Evolutionary conservation across 768 basidiomycete genomes (phyloP), one percentile per base, ranked within the genome.

Genomic region (Kwoniella dejecticola): DNA sequence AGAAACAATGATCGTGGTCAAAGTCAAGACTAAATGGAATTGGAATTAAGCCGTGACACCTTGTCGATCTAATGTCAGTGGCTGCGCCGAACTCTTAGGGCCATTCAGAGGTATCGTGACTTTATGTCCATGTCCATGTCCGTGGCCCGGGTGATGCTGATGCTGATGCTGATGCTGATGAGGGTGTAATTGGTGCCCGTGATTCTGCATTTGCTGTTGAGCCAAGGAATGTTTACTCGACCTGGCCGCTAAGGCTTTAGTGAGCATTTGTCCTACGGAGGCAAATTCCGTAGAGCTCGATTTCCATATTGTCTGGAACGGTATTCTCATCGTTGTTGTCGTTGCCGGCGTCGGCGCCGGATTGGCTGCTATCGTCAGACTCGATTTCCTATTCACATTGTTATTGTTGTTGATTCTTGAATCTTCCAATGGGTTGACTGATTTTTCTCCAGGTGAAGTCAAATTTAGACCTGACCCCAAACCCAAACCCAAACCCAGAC

Each of bases 191-290:
- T n/a, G n/a, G n/a, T n/a, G n/a, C n/a, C n/a, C n/a, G n/a, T n/a
- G n/a, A n/a, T n/a, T n/a, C n/a, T n/a, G n/a, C n/a, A n/a, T n/a
- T n/a, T n/a, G n/a, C n/a, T n/a, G n/a, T n/a, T n/a, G 44, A 23
- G 15, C 13, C 29, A 30, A 29, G 13, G 46, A 48, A 48, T 42
- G 41, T 48, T 48, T 48, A 26, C 13, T 45, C 6, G 64, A 29
- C 52, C 71, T 48, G 17, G 72, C 66, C 4, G 67, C 64, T 24
- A 74, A 50, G 15, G 72, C 69, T 54, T 74, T 68, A 5, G 62
- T 62, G 19, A 74, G 45, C 17, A 65, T 38, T 11, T 70, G 63
- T 1, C 72, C 72, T 0, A 74, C 69, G 10, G 50, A 57, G 4
- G 42, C 45, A 24, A 69, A 67, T 31, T 67, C 66, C 29, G 55